Percentiles rank a stretch among this genome's conserved stretches.
These are phyloP conservation scores for Cucumis hystrix DNA, from an alignment of 306 rosid species.

Conservation along the genomic window DNA sequence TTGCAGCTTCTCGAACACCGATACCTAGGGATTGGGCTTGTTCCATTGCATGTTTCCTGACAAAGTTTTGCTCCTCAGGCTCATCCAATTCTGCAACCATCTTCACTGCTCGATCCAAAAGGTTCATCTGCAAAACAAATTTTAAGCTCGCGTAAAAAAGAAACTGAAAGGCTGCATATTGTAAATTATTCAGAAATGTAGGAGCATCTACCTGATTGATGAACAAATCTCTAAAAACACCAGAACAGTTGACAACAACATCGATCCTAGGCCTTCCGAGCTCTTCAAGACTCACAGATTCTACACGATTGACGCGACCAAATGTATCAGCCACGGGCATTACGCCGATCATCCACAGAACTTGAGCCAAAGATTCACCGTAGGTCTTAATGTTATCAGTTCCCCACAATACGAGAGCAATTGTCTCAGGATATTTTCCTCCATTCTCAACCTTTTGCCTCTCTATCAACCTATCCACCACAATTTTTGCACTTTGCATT, in stretches of 20 bases:
- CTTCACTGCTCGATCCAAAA: slow-evolving; percentile 89
- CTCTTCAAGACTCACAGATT: slow-evolving; percentile 77
- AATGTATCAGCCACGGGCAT: slow-evolving; percentile 67
- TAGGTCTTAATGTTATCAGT: slow-evolving; percentile 97
- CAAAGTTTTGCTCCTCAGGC: slow-evolving; percentile 63
- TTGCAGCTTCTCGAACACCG: slow-evolving; percentile 95
- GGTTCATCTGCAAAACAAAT: slow-evolving; percentile 66
- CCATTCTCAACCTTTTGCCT: slow-evolving; percentile 53
- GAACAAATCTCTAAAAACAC: slow-evolving; percentile 96
- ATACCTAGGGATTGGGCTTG: slow-evolving; percentile 79
- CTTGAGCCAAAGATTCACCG: slow-evolving; percentile 95
- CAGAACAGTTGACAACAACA: slow-evolving; percentile 95
- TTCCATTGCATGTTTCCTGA: slow-evolving; percentile 82
- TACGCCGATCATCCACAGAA: slow-evolving; percentile 96
- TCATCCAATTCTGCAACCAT: slow-evolving; percentile 98
- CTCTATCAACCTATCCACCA: slow-evolving; percentile 50
- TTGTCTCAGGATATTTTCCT: slow-evolving; percentile 72
- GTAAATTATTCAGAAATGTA: not conserved
- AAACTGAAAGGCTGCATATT: not conserved
- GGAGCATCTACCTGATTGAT: slow-evolving; percentile 69
- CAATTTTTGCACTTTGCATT: slow-evolving; percentile 66
- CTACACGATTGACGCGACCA: slow-evolving; percentile 84
- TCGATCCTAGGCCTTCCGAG: slow-evolving; percentile 98
- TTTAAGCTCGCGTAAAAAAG: not conserved
- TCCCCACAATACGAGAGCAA: slow-evolving; percentile 98